Base-by-base conservation (phyloP, 805 yeast genomes). In the Monosporozyma aquatica region DNA sequence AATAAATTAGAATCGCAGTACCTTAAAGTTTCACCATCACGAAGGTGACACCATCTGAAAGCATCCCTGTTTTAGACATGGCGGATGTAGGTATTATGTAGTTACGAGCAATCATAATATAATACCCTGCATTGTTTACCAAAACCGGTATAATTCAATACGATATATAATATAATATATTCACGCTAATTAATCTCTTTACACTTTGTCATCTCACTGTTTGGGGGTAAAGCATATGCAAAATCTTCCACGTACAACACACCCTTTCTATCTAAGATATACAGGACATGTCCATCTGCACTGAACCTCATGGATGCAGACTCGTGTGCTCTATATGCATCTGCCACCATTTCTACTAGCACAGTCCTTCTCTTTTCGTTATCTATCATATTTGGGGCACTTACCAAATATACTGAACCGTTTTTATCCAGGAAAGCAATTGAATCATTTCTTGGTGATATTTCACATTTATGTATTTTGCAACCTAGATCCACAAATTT, bases 371-470 rank as follows among this genome's bases (percentile, higher is more conserved):
- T 70, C 40, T 76, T 75, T 45, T 71, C 75, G 46, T 75, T 76
- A 46, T 68, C 69, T 44, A 72, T 72, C 59, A 75, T 71, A 51
- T 75, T 70, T 0, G 83, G 80, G 1, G 85, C 73, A 10, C 78
- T 69, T 61, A 83, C 74, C 30, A 87, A 66, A 51, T 75, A 86
- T 0, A 87, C 79, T 1, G 76, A 67, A 0, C 97, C 97, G 43
- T 77, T 78, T 46, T 84, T 75, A 55, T 83, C 92, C 17, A 87
- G 62, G 51, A 84, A 81, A 2, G 90, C 95, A 23, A 87, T 70
- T 0, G 92, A 81, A 56, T 87, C 95, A 24, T 92, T 89, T 18
- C 95, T 67, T 1, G 96, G 95, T 3, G 94, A 83, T 1, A 84
- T 71, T 18, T 80, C 78, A 43, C 81, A 75, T 36, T 71, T 69